Evolutionary conservation across 2,329 filamentous ascomycete genomes (phyloP).

Genomic region (Fusarium nelsonii): DNA sequence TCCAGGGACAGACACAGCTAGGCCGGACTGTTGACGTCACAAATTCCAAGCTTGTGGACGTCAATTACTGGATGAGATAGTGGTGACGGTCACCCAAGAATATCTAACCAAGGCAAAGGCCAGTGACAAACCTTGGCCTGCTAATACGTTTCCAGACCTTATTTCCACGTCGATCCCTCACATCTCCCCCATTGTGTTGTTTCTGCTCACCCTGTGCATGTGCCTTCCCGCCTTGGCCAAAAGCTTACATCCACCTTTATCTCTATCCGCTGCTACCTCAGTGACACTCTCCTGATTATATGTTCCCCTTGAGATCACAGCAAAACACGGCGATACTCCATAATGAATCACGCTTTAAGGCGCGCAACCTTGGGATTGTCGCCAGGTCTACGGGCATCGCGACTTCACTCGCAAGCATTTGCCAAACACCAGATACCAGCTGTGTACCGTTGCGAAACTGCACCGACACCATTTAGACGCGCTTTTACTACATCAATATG

Average conservation of each 20-base stretch:
- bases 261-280: neutral
- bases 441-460: conserved; percentile 10
- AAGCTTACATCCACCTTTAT: conserved; percentile 27
- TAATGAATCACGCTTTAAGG: conserved; percentile 41
- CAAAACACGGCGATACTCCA: neutral
- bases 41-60: conserved; percentile 6
- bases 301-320: neutral
- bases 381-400: conserved; percentile 22
- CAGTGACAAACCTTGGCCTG: neutral
- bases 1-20: conserved; percentile 28
- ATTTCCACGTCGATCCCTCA: conserved; percentile 16
- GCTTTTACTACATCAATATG: conserved; percentile 41
- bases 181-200: neutral
- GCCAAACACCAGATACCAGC: conserved; percentile 10
- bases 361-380: conserved; percentile 37
- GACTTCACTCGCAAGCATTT: conserved; percentile 7
- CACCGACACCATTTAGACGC: conserved; percentile 17
- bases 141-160: conserved; percentile 19
- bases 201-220: neutral
- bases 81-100: conserved; percentile 24
- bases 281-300: neutral
- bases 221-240: conserved; percentile 9
- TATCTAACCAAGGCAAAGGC: neutral
- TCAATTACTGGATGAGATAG: conserved; percentile 29
- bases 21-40: conserved; percentile 36